Conservation (phyloP, 345 rosid species). For the Salix udensis region DNA sequence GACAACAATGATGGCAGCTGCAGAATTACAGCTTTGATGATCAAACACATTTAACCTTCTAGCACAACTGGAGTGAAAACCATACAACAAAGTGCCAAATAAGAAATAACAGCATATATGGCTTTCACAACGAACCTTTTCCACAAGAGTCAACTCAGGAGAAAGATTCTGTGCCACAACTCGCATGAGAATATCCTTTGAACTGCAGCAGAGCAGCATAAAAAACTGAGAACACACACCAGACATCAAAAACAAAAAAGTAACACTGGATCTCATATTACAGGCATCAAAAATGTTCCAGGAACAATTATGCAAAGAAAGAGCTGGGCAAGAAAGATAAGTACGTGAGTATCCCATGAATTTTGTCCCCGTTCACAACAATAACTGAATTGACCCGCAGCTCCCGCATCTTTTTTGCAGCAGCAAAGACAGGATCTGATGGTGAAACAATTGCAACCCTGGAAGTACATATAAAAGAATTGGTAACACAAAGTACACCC, state of each 20-base stretch:
- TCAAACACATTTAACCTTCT: background rate
- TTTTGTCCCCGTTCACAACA: constrained; percentile 56
- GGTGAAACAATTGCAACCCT: constrained; percentile 74
- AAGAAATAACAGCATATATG: background rate
- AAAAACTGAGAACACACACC: background rate
- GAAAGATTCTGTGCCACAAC: constrained; percentile 95
- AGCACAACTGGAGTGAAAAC: background rate
- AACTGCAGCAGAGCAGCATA: constrained; percentile 41
- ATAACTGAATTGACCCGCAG: constrained; percentile 71
- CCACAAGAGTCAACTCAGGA: constrained; percentile 79
- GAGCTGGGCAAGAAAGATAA: constrained; percentile 20
- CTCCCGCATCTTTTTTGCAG: constrained; percentile 87
- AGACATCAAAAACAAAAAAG: background rate
- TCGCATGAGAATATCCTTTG: constrained; percentile 95
- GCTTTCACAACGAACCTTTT: constrained; percentile 49
- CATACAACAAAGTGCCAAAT: background rate
- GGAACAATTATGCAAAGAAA: constrained; percentile 1
- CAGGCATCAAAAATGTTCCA: constrained; percentile 2
- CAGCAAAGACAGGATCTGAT: constrained; percentile 85
- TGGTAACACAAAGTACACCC: constrained; percentile 17
- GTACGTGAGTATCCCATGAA: constrained; percentile 88
- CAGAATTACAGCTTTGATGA: background rate
- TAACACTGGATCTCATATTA: background rate
- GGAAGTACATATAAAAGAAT: constrained; percentile 12
- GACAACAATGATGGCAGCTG: background rate